Percentiles rank a stretch among this genome's conserved stretches.
phyloP scores from a whole-genome alignment of 495 filamentous ascomycete species.

The Penicillium turbatum region DNA sequence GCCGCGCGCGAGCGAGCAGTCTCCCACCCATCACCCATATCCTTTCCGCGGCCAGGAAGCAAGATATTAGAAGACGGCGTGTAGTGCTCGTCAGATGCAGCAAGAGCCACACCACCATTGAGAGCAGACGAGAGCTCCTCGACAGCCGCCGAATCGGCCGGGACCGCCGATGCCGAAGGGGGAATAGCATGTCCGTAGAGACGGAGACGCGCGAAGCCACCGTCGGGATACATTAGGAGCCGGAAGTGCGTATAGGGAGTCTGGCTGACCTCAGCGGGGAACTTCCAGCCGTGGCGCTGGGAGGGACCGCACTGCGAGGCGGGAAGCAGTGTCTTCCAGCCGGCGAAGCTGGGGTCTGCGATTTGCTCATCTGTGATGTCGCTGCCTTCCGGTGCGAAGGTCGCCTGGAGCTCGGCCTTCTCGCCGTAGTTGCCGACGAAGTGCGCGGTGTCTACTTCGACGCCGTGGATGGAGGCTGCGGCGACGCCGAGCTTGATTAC shows the following conservation, averaged over 20 bases:
- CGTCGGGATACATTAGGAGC: constrained; percentile 88
- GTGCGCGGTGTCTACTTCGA: constrained; percentile 83
- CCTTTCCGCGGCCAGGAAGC: constrained; percentile 76
- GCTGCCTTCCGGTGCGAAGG: constrained; percentile 42
- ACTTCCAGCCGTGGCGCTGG: constrained; percentile 73
- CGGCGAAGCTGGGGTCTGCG: constrained; percentile 49
- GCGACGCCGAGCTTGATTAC: constrained; percentile 76
- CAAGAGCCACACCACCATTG: constrained; percentile 72
- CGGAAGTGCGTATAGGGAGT: constrained; percentile 81
- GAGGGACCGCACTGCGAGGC: constrained; percentile 68
- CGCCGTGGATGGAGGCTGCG: constrained; percentile 67
- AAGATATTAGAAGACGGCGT: constrained; percentile 79
- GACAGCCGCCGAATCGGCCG: constrained; percentile 39
- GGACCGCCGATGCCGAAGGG: constrained; percentile 10
- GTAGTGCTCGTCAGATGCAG: constrained; percentile 82
- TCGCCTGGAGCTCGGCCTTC: constrained; percentile 75
- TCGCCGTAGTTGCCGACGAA: constrained; percentile 88
- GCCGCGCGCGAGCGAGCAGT: constrained; percentile 72
- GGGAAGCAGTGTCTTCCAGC: constrained; percentile 73
- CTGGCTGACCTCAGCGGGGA: constrained; percentile 48
- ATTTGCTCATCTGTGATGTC: constrained; percentile 57
- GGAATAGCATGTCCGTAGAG: constrained; percentile 72
- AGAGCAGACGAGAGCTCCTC: constrained; percentile 81
- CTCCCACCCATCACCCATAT: constrained; percentile 97
- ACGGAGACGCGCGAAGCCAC: constrained; percentile 84